phyloP scores from a whole-genome alignment of 352 stramenopile species.

The Phytophthora lateralis region DNA sequence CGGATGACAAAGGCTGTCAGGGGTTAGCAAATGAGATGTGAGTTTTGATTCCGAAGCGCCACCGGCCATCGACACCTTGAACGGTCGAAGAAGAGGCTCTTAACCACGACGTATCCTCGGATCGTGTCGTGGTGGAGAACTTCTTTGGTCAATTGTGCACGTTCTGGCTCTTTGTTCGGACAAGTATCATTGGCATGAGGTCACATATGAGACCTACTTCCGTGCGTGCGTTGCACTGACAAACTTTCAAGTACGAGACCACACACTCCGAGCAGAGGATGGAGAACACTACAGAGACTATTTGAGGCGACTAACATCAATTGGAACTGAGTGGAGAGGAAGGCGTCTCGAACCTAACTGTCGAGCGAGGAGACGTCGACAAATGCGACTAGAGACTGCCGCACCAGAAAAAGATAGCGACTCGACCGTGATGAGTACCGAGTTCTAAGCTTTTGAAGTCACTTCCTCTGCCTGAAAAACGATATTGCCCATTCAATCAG shows the following conservation, averaged over 20 bases:
- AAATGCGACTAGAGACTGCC: not conserved
- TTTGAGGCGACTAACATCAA: not conserved
- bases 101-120: constrained; percentile 3
- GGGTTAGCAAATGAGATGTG: not conserved
- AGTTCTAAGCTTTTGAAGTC: not conserved
- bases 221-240: not conserved
- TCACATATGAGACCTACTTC: not conserved
- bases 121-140: not conserved
- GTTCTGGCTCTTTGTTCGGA: constrained; percentile 1
- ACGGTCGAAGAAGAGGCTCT: not conserved
- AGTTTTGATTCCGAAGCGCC: not conserved
- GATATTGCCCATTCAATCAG: not conserved
- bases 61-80: not conserved
- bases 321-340: not conserved
- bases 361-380: not conserved
- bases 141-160: not conserved
- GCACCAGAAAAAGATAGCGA: not conserved
- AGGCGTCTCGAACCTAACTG: not conserved
- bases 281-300: not conserved
- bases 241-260: constrained; percentile 1
- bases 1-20: constrained; percentile 1
- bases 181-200: constrained; percentile 5
- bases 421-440: constrained; percentile 1
- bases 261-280: constrained; percentile 1
- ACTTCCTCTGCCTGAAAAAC: not conserved